A percentile compares a stretch with the other conserved stretches of the same genome.
Evolutionary conservation across 257 asterid species (phyloP).

Genomic region (Nicotiana noctiflora): DNA sequence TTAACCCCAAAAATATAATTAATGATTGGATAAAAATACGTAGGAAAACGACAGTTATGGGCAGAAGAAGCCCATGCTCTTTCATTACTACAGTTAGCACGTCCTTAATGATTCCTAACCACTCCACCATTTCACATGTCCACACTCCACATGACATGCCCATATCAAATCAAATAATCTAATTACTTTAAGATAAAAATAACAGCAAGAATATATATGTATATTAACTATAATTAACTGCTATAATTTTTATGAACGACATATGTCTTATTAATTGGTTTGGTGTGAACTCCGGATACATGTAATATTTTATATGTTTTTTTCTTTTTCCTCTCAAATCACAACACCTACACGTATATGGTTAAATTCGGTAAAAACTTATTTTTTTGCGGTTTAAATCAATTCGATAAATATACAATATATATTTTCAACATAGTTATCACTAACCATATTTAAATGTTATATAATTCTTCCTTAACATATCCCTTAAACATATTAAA

Average conservation of each 20-base stretch:
- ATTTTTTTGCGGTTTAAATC: too few relatives aligned
- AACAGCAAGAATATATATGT: background rate
- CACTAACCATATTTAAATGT: too few relatives aligned
- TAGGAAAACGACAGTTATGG: slow-evolving; percentile 1
- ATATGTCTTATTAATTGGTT: background rate
- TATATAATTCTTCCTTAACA: too few relatives aligned
- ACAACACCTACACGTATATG: too few relatives aligned
- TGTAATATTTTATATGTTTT: too few relatives aligned
- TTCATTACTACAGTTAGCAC: slow-evolving; percentile 8
- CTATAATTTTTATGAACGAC: background rate
- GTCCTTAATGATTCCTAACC: slow-evolving; percentile 26
- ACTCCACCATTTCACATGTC: slow-evolving; percentile 15
- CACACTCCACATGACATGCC: slow-evolving; percentile 28
- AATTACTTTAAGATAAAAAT: too few relatives aligned
- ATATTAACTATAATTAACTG: background rate
- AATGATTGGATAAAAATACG: background rate
- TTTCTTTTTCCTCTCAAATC: too few relatives aligned
- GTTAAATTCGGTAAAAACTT: too few relatives aligned
- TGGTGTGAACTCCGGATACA: too few relatives aligned
- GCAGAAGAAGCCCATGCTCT: slow-evolving; percentile 3
- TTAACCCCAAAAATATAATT: background rate
- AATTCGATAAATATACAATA: accelerated
- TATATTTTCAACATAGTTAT: too few relatives aligned
- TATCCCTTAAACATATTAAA: too few relatives aligned
- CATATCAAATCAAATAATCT: background rate